phyloP scores from a whole-genome alignment of 805 yeast genomes.

The Candida awuae region DNA sequence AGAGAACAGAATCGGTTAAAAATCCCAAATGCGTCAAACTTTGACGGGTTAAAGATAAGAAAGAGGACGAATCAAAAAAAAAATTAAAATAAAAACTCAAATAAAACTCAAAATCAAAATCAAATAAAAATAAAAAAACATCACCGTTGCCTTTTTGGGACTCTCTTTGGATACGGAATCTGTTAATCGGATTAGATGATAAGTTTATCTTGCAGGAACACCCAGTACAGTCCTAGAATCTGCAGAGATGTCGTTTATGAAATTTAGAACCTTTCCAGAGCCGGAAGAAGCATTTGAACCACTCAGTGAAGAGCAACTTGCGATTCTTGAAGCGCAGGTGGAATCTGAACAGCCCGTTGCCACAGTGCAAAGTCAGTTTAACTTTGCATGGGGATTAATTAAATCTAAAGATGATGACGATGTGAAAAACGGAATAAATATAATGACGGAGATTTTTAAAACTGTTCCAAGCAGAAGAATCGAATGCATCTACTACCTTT shows the following conservation, averaged over 20 bases:
- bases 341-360: constrained; percentile 73
- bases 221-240: too few relatives aligned
- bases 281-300: constrained; percentile 34
- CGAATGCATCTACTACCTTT: constrained; percentile 80
- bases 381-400: constrained; percentile 93
- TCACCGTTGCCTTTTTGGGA: too few relatives aligned
- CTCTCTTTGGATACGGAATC: too few relatives aligned
- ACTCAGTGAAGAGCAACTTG: constrained; percentile 65
- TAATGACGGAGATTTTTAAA: constrained; percentile 62
- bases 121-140: too few relatives aligned
- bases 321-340: constrained; percentile 67
- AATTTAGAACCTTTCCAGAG: constrained; percentile 18
- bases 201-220: too few relatives aligned
- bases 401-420: constrained; percentile 56
- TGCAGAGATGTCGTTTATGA: constrained; percentile 1
- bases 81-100: too few relatives aligned
- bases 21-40: too few relatives aligned
- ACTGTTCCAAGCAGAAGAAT: constrained; percentile 77
- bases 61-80: neutral
- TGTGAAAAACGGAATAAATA: constrained; percentile 71
- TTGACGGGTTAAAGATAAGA: too few relatives aligned
- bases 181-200: too few relatives aligned
- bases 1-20: too few relatives aligned
- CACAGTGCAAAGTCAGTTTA: constrained; percentile 78
- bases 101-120: too few relatives aligned